Evolutionary conservation across 176 grass and related monocot species (phyloP).

Genomic region (Areca catechu): DNA sequence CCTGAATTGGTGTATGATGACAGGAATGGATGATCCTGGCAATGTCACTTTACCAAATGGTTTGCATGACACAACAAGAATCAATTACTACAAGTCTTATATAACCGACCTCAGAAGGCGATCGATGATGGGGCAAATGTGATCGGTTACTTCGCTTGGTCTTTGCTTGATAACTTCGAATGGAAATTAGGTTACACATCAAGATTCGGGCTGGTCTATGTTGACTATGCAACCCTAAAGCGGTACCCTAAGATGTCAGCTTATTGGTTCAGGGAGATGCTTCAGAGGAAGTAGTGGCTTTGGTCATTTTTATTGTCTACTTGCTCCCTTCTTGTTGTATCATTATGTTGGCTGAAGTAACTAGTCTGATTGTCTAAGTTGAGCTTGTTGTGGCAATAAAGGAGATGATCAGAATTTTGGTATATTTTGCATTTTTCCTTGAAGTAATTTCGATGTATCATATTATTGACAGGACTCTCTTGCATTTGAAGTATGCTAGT

Average conservation of each 20-base stretch:
- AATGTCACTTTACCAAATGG: conserved; percentile 54
- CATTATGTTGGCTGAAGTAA: no score
- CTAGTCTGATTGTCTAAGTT: no score
- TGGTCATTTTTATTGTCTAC: no score
- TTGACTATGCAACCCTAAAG: conserved; percentile 62
- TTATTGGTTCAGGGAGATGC: conserved; percentile 76
- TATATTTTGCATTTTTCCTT: no score
- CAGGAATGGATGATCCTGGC: conserved; percentile 91
- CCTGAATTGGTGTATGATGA: background rate
- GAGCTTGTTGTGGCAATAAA: no score
- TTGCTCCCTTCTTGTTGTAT: no score
- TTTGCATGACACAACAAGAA: conserved; percentile 56
- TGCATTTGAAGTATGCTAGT: no score
- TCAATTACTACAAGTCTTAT: conserved; percentile 65
- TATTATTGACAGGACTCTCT: no score
- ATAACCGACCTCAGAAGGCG: conserved; percentile 70
- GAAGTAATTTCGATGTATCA: no score
- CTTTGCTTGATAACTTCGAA: conserved; percentile 91
- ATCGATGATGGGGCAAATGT: conserved; percentile 65
- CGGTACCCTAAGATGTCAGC: conserved; percentile 85
- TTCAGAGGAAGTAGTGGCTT: conserved; percentile 24
- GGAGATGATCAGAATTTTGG: no score
- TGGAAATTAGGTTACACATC: conserved; percentile 87
- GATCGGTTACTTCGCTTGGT: conserved; percentile 87
- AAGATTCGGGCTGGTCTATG: conserved; percentile 69